Evolutionary conservation across 352 stramenopile genomes (phyloP), one percentile per base, ranked within the genome.

Genomic region (Phytophthora ohioensis): DNA sequence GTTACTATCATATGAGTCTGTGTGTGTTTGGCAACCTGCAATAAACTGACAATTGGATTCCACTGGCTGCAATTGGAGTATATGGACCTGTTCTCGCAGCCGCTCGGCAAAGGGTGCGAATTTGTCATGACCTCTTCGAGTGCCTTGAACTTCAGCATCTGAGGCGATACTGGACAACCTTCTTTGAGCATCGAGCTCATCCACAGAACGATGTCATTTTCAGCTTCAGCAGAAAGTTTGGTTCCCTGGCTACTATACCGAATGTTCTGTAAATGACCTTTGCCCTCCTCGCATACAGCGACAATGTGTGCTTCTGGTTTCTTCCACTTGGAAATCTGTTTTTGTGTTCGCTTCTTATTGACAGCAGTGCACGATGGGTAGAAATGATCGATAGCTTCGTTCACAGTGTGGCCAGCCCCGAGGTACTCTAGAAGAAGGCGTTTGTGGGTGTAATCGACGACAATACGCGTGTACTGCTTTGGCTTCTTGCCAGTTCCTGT

Each of bases 381-480:
- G 39, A 61, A 52, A 27, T 41, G 41, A 10, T 2, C 41, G 32
- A 52, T 52, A 13, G 21, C 41, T 42, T 62, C 55, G 9, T 62
- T 62, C 36, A 62, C n/a, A 3, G 13, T 52, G 17, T 53, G 31
- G 1, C 35, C 35, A 30, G 45, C 35, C 13, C 4, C 45, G 27
- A 57, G 5, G 35, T 35, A 65, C 13, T 48, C 15, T 4, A 57
- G 21, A 6, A 56, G 5, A 35, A 17, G 47, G 2, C 39, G 46
- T 38, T 56, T 57, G 42, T 62, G 51, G 4, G 17, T 62, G 21
- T 68, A 62, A 42, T 68, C 51, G 12, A 68, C 51, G 5, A 51
- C 51, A 48, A 68, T 68, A 3, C 51, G 32, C 31, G 4, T 35
- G 21, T 49, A 68, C 4, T 47, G 45, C 34, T 46, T 55, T 48